Percentiles rank a stretch among this genome's conserved stretches.
These are phyloP conservation scores for Pythium rhizo-oryzae DNA, from an alignment of 352 stramenopile genomes.

Conservation along the genomic window DNA sequence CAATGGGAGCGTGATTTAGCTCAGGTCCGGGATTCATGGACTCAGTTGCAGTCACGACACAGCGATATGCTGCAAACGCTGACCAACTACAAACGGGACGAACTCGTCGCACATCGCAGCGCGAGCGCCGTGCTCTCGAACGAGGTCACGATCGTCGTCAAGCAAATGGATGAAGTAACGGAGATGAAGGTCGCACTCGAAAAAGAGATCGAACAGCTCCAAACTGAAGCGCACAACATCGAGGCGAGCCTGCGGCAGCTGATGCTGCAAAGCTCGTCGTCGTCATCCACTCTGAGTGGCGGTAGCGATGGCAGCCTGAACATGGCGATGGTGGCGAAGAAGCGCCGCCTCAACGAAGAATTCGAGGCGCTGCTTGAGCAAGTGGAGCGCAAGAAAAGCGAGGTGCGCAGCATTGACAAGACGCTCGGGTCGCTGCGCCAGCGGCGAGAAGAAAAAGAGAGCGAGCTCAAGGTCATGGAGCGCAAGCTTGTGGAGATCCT, in stretches of 20 bases:
- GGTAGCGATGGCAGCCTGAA: conserved; percentile 39
- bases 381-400: conserved; percentile 68
- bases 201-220: conserved; percentile 57
- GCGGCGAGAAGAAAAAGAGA: conserved; percentile 70
- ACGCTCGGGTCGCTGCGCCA: conserved; percentile 57
- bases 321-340: conserved; percentile 72
- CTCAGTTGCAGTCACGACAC: conserved; percentile 42
- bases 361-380: conserved; percentile 75
- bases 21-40: conserved; percentile 39
- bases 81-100: conserved; percentile 82
- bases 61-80: conserved; percentile 70
- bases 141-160: conserved; percentile 69
- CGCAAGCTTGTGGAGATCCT: conserved; percentile 84
- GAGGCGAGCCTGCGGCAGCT: conserved; percentile 62
- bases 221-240: conserved; percentile 58
- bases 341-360: conserved; percentile 82
- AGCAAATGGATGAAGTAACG: conserved; percentile 78
- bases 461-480: conserved; percentile 76
- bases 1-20: conserved; percentile 35
- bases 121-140: conserved; percentile 73
- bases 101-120: conserved; percentile 74
- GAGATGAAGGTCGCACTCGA: conserved; percentile 62
- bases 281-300: conserved; percentile 13
- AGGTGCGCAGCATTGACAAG: conserved; percentile 64
- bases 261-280: conserved; percentile 47